Percentiles rank a stretch among this genome's conserved stretches.
phyloP scores from a whole-genome alignment of 2,329 filamentous ascomycete species.

The Aspergillus sp. region DNA sequence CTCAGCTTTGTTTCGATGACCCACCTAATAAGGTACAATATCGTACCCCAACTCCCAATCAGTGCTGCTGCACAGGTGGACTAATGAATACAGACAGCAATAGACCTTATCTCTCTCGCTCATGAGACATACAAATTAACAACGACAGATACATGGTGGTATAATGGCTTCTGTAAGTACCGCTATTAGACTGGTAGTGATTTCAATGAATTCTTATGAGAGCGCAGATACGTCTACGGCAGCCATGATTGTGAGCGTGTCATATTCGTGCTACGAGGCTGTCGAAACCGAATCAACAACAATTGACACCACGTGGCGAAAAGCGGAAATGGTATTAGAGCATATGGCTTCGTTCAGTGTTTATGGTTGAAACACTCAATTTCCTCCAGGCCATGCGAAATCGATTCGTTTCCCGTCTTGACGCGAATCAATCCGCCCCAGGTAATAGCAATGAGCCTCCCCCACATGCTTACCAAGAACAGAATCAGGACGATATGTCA shows the following conservation, averaged over 20 bases:
- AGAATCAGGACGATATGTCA: background rate
- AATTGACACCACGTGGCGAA: slow-evolving; percentile 26
- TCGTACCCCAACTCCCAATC: background rate
- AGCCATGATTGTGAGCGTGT: slow-evolving; percentile 33
- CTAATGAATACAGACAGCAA: slow-evolving; percentile 31
- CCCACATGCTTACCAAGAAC: background rate
- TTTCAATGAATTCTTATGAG: no score
- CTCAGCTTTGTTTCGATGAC: slow-evolving; percentile 29
- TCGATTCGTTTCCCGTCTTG: no score
- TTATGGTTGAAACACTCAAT: slow-evolving; percentile 28
- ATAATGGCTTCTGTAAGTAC: slow-evolving; percentile 40
- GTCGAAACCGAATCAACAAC: slow-evolving; percentile 16
- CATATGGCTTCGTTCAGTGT: slow-evolving; percentile 29
- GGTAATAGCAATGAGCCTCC: background rate
- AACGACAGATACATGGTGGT: slow-evolving; percentile 38
- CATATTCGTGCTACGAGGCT: slow-evolving; percentile 22
- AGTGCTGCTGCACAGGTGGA: slow-evolving; percentile 30
- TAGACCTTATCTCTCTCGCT: slow-evolving; percentile 31
- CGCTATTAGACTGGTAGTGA: background rate
- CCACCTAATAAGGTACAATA: background rate
- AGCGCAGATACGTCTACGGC: slow-evolving; percentile 30
- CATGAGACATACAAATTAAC: slow-evolving; percentile 28
- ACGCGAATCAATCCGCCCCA: background rate
- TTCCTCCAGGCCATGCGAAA: slow-evolving; percentile 24
- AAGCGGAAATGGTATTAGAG: slow-evolving; percentile 27